Conservation (phyloP, 2,329 filamentous ascomycete species). For the Nemania serpens region DNA sequence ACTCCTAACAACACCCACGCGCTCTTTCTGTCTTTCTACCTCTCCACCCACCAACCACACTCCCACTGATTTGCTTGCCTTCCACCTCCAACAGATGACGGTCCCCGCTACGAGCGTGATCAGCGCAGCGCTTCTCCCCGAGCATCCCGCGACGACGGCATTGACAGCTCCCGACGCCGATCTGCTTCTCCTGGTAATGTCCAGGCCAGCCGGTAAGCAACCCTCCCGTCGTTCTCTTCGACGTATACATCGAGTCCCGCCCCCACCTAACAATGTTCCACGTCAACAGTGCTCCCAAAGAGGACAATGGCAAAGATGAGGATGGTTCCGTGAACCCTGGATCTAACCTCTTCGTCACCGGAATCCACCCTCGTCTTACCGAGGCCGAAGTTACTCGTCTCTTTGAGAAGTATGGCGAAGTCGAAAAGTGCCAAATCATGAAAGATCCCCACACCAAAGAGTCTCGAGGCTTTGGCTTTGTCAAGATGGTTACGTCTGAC, state of each 20-base stretch:
- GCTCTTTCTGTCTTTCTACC: conserved; percentile 1
- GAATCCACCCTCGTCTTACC: conserved; percentile 89
- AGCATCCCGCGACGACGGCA: conserved; percentile 63
- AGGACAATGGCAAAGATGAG: conserved; percentile 64
- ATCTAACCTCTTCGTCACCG: conserved; percentile 98
- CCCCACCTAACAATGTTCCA: conserved; percentile 19
- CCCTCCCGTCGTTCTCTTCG: neutral
- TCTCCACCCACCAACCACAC: neutral
- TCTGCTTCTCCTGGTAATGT: conserved; percentile 63
- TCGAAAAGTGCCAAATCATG: conserved; percentile 99
- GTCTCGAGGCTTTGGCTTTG: conserved; percentile 97
- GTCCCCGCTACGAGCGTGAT: conserved; percentile 68
- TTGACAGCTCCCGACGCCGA: conserved; percentile 60
- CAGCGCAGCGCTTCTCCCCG: conserved; percentile 70
- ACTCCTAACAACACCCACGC: neutral
- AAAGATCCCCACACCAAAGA: conserved; percentile 97
- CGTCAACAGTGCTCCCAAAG: conserved; percentile 53
- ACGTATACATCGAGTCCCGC: neutral
- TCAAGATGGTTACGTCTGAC: conserved; percentile 96
- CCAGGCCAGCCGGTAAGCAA: conserved; percentile 55
- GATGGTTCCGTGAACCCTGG: conserved; percentile 87
- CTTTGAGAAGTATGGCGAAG: conserved; percentile 98
- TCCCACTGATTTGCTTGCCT: conserved; percentile 28
- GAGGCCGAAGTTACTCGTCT: conserved; percentile 92
- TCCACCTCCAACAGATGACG: conserved; percentile 55